A percentile compares a stretch with the other conserved stretches of the same genome.
Conservation (phyloP, 164 flowering plant species). For the Stephania yunnanensis region DNA sequence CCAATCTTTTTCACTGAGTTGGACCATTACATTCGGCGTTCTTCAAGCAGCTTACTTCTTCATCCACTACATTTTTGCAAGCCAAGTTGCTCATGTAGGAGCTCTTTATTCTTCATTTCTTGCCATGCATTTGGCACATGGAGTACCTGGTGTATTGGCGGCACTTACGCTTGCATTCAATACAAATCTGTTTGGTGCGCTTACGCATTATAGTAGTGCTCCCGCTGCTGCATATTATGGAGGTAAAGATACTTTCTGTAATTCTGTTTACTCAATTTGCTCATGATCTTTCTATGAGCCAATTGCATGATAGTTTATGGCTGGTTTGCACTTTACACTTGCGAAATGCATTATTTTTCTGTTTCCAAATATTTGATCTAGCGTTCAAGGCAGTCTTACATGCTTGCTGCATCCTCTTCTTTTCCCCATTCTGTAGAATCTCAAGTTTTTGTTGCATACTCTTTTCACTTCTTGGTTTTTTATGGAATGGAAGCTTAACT, state of each 20-base stretch:
- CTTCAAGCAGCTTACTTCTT: constrained; percentile 78
- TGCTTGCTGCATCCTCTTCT: too few species aligned
- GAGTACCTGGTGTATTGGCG: constrained; percentile 71
- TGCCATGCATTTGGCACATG: constrained; percentile 81
- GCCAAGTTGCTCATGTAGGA: constrained; percentile 89
- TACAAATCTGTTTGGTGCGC: constrained; percentile 79
- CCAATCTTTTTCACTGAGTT: constrained; percentile 58
- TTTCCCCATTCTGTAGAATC: too few species aligned
- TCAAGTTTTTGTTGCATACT: background rate
- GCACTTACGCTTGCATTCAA: constrained; percentile 79
- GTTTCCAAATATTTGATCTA: too few species aligned
- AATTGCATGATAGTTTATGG: too few species aligned
- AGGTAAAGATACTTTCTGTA: constrained; percentile 32
- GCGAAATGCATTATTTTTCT: too few species aligned
- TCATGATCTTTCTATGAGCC: too few species aligned
- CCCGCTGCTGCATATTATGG: constrained; percentile 92
- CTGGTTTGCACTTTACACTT: too few species aligned
- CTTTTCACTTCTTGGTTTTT: background rate
- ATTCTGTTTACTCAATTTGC: too few species aligned
- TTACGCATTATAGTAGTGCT: constrained; percentile 90
- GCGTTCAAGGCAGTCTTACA: too few species aligned
- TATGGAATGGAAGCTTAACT: background rate
- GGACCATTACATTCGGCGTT: constrained; percentile 74
- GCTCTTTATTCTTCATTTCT: constrained; percentile 87
- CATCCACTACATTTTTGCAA: constrained; percentile 86